Percentiles rank a stretch among this genome's conserved stretches.
phyloP scores from a whole-genome alignment of 2,329 filamentous ascomycete species.

The Sarocladium kiliense region DNA sequence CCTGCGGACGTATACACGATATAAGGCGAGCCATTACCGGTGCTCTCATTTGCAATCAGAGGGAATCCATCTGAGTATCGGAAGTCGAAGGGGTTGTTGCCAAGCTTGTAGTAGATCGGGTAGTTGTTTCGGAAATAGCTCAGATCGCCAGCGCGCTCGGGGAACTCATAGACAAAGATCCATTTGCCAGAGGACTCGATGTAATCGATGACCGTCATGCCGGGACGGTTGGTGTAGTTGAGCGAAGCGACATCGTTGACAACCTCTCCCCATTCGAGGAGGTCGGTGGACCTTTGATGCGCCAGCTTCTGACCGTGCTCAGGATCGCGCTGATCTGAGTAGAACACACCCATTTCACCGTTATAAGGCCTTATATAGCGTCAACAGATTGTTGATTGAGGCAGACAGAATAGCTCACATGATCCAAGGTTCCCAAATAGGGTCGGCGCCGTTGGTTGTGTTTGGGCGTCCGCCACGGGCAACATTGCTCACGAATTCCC shows the following conservation, averaged over 20 bases:
- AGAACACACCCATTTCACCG: conserved; percentile 57
- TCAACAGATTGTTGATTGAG: no score
- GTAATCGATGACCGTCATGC: conserved; percentile 57
- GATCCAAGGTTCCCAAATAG: conserved; percentile 69
- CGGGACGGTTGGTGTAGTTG: conserved; percentile 56
- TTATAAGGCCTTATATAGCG: conserved; percentile 38
- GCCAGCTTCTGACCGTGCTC: conserved; percentile 62
- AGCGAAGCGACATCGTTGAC: conserved; percentile 55
- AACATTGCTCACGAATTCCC: conserved; percentile 62
- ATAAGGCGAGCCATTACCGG: conserved; percentile 32
- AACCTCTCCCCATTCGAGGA: conserved; percentile 53
- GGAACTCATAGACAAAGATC: conserved; percentile 62
- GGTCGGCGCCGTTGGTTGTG: conserved; percentile 58
- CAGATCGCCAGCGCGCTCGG: conserved; percentile 30
- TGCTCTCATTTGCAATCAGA: conserved; percentile 16
- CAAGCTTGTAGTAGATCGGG: conserved; percentile 40
- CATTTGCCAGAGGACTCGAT: conserved; percentile 31
- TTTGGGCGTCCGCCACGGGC: conserved; percentile 54
- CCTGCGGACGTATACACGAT: conserved; percentile 38
- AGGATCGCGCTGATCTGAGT: conserved; percentile 63
- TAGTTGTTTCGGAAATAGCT: conserved; percentile 19
- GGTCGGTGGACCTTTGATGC: conserved; percentile 55
- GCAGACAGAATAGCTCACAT: no score
- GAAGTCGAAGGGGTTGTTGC: conserved; percentile 32
- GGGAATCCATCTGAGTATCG: conserved; percentile 23